Evolutionary conservation across 306 rosid species (phyloP).

Genomic region (Mimosa pudica): DNA sequence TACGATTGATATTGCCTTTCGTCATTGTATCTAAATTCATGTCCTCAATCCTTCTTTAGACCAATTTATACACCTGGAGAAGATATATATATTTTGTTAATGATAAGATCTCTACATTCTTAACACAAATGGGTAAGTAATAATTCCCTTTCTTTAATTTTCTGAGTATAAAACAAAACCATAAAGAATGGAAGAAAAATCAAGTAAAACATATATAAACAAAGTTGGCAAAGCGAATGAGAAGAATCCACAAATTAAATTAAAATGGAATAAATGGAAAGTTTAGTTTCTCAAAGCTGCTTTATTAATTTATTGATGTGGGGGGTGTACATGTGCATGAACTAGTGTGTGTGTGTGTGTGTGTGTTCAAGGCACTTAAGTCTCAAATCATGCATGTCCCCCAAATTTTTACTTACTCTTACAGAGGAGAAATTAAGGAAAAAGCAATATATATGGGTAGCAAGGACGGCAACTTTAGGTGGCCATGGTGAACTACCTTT

Average conservation of each 20-base stretch:
- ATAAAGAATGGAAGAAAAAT: conserved; percentile 14
- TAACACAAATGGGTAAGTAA: conserved; percentile 36
- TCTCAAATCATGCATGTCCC: conserved; percentile 31
- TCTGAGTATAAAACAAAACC: conserved; percentile 35
- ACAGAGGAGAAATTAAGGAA: conserved; percentile 37
- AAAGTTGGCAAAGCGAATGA: conserved; percentile 30
- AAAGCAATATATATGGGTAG: conserved; percentile 14
- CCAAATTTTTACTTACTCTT: conserved; percentile 30
- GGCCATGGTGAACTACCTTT: conserved; percentile 42
- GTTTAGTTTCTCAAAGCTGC: conserved; percentile 9
- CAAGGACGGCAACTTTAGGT: conserved; percentile 44
- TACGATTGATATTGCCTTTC: conserved; percentile 2
- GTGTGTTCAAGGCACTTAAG: conserved; percentile 5
- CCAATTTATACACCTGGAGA: conserved; percentile 27
- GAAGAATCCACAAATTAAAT: neutral
- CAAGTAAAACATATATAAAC: conserved; percentile 22
- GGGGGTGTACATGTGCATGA: neutral
- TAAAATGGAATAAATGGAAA: neutral
- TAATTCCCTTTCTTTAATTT: conserved; percentile 35
- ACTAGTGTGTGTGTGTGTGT: neutral
- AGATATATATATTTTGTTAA: conserved; percentile 13
- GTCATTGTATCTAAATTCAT: conserved; percentile 29
- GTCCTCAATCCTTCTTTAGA: conserved; percentile 27
- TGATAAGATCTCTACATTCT: conserved; percentile 24
- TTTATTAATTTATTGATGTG: conserved; percentile 12